Evolutionary conservation across 129 eudicot genomes (phyloP), one percentile per base, ranked within the genome.

Genomic region (Lactuca saligna): DNA sequence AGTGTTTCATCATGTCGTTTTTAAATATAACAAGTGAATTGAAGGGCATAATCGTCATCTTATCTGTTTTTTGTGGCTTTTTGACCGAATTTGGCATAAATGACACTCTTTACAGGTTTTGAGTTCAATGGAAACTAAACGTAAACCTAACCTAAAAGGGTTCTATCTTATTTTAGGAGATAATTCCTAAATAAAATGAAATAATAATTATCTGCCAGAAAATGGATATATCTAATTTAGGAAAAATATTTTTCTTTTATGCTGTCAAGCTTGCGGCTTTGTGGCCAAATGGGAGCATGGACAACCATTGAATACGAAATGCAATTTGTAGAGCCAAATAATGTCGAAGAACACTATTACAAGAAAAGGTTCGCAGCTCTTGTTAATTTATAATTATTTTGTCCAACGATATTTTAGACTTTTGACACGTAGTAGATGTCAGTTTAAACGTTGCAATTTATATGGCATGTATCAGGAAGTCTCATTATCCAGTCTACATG

Each of bases 211-310:
- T 20, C 20, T 20, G 20, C 20, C 20, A 20, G 20, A 20, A 20
- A 20, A 20, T 20, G 20, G 20, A 20, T 20, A 39, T 63, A 20
- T 20, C 20, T 20, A 20, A 20, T 20, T 20, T 20, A 20, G 20
- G 20, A 20, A 20, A 20, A 20, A 39, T 34, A 41, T 46, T 57
- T 60, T 61, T 42, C 17, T 34, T 46, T 44, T 58, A 46, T 17
- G 8, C 32, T 44, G 54, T 61, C 35, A 71, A 59, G 68, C 50
- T 71, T 71, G 68, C 75, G 50, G 25, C 68, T 59, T 71, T 71
- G 68, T 71, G 75, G 67, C 68, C 75, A 12, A 71, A 34, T 5
- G 68, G 68, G 51, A 71, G 68, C 35, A 71, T 66, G 61, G 72
- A 66, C 46, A 66, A 66, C 61, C 72, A 67, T 71, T 68, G 61